Percentiles rank a stretch among this genome's conserved stretches.
Evolutionary conservation across 164 flowering plant genomes (phyloP).

Genomic region (Umbellularia californica): DNA sequence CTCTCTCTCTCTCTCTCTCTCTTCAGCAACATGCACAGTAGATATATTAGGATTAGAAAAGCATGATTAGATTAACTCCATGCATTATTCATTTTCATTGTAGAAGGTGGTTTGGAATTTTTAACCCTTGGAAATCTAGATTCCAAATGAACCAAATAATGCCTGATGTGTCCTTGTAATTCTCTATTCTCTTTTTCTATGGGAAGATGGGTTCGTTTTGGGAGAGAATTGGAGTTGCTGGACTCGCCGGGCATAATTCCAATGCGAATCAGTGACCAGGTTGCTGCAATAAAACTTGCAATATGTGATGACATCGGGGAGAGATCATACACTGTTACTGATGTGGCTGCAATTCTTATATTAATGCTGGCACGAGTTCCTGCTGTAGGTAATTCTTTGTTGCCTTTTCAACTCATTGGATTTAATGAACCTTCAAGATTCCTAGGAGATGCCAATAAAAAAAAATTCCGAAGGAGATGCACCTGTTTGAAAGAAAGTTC

Average conservation of each 20-base stretch:
- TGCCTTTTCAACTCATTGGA: not conserved
- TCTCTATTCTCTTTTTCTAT: conserved; percentile 8
- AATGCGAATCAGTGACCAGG: conserved; percentile 90
- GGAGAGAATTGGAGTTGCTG: conserved; percentile 78
- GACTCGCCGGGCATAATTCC: conserved; percentile 98
- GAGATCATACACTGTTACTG: conserved; percentile 77
- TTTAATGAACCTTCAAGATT: not conserved
- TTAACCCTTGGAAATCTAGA: not conserved
- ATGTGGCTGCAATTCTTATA: conserved; percentile 92
- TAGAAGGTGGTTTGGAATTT: not conserved
- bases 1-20: conserved; percentile 5
- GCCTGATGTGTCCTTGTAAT: not conserved
- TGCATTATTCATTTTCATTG: not conserved
- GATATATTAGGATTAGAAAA: not conserved
- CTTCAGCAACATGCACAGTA: not conserved
- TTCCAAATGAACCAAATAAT: conserved; percentile 1
- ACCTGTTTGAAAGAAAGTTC: not conserved
- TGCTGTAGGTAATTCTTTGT: conserved; percentile 48
- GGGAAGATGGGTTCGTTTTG: conserved; percentile 87
- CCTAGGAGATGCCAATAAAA: no score
- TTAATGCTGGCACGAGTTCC: conserved; percentile 79
- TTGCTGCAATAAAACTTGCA: conserved; percentile 93
- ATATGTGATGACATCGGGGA: conserved; percentile 99
- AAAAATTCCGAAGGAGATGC: not conserved
- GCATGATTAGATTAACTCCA: not conserved